Percentiles rank a stretch among this genome's conserved stretches.
Conservation (phyloP, 345 rosid species). For the Eucalyptus erythrocorys region DNA sequence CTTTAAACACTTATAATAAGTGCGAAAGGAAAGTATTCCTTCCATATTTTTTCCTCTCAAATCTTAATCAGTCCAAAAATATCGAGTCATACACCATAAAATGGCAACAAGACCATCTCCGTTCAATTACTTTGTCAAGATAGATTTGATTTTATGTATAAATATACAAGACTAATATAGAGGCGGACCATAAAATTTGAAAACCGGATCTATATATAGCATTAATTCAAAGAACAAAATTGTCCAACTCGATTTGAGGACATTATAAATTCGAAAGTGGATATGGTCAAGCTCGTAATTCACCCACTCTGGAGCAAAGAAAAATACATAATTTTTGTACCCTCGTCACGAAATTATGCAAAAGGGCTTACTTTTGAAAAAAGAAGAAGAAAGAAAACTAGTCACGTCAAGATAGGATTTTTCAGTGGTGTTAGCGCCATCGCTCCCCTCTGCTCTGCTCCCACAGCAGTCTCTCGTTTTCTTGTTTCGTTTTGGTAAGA, state of each 20-base stretch:
- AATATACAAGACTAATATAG: not conserved
- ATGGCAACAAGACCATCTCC: accelerated
- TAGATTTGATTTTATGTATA: not conserved
- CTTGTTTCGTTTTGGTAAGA: not conserved
- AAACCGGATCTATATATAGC: not conserved
- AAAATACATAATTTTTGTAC: not conserved
- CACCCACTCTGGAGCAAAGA: not conserved
- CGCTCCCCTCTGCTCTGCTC: not conserved
- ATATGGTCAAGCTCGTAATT: not conserved
- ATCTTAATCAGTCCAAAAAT: not conserved
- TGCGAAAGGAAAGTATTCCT: not conserved
- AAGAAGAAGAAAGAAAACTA: not conserved
- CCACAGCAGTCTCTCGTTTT: not conserved
- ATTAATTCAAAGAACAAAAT: not conserved
- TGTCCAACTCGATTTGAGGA: not conserved
- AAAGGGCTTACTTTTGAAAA: not conserved
- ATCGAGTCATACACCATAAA: not conserved
- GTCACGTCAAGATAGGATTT: not conserved
- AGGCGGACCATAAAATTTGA: not conserved
- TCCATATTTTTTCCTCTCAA: not conserved
- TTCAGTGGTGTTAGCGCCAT: not conserved
- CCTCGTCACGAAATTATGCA: not conserved
- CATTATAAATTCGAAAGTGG: not conserved
- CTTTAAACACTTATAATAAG: not conserved
- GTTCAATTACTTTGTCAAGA: accelerated